phyloP scores from a whole-genome alignment of 2,329 filamentous ascomycete genomes.

The Dothidotthia symphoricarpi region DNA sequence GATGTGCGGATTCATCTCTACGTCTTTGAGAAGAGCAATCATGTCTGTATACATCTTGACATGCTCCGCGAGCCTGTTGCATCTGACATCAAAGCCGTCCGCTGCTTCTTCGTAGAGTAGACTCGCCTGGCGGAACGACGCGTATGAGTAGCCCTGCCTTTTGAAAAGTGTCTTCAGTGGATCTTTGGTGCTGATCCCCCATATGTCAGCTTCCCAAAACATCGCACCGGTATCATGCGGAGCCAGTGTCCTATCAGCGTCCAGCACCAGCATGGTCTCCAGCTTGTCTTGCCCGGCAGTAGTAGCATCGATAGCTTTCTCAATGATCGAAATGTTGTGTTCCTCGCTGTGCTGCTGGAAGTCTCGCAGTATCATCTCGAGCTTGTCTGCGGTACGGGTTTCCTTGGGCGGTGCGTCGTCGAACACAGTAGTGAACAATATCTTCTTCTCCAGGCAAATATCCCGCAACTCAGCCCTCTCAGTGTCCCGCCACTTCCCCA shows the following conservation, averaged over 20 bases:
- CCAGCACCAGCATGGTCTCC: constrained; percentile 55
- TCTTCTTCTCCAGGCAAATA: neutral
- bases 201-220: constrained; percentile 58
- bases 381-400: constrained; percentile 28
- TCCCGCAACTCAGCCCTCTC: constrained; percentile 1
- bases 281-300: constrained; percentile 17
- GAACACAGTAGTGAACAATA: neutral
- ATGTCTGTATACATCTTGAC: constrained; percentile 53
- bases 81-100: constrained; percentile 48
- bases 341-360: constrained; percentile 43
- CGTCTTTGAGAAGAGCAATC: constrained; percentile 42
- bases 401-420: neutral
- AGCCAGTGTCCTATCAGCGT: constrained; percentile 58
- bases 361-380: constrained; percentile 19
- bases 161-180: constrained; percentile 51
- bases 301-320: too few species aligned
- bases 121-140: constrained; percentile 55
- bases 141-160: constrained; percentile 52
- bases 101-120: constrained; percentile 53
- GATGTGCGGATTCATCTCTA: constrained; percentile 39
- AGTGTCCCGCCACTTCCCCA: constrained; percentile 2
- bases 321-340: too few species aligned
- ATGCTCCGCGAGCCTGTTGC: constrained; percentile 44
- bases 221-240: constrained; percentile 51
- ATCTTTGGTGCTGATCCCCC: too few species aligned